Evolutionary conservation across 345 rosid species (phyloP).

Genomic region (Aegle marmelos): DNA sequence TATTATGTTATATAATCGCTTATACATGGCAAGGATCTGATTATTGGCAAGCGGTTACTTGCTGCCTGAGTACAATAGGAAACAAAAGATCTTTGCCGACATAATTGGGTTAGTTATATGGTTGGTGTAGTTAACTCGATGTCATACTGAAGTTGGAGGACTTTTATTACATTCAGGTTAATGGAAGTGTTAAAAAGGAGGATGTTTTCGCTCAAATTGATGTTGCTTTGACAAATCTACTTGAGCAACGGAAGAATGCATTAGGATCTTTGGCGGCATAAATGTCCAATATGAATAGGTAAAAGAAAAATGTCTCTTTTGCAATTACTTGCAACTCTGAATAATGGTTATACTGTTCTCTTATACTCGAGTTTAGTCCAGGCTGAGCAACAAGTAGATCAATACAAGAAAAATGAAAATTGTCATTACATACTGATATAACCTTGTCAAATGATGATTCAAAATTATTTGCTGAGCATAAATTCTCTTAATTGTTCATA

Average conservation of each 20-base stretch:
- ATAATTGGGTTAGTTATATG: neutral
- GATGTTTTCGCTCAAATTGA: slow-evolving; percentile 59
- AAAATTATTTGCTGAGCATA: neutral
- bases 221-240: slow-evolving; percentile 40
- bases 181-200: slow-evolving; percentile 56
- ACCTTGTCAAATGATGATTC: neutral
- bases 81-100: too few relatives aligned
- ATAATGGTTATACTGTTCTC: neutral
- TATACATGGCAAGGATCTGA: neutral
- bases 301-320: neutral
- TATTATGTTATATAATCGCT: neutral
- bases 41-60: neutral
- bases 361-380: neutral
- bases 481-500: neutral
- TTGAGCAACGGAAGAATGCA: slow-evolving; percentile 34
- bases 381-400: neutral
- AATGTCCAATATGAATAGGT: neutral
- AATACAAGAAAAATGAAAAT: neutral
- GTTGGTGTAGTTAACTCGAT: neutral
- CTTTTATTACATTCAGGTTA: slow-evolving; percentile 39
- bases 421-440: neutral
- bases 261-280: slow-evolving; percentile 40
- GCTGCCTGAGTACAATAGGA: neutral
- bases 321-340: neutral
- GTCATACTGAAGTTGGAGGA: neutral